phyloP scores from a whole-genome alignment of 139 green algal genomes.

The Asterochloris erici region DNA sequence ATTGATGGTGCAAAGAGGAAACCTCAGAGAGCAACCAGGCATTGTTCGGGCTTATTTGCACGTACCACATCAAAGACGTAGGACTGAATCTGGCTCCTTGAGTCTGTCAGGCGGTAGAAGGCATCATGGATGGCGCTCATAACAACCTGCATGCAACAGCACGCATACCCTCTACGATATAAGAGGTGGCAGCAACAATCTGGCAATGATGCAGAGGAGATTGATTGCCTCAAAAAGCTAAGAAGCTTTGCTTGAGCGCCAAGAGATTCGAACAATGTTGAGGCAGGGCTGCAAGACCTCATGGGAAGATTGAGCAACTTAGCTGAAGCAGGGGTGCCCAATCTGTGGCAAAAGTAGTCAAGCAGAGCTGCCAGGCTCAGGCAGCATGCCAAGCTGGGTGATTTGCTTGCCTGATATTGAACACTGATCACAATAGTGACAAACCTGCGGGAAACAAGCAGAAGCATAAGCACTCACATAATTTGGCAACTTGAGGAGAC shows the following conservation, averaged over 20 bases:
- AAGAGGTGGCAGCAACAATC: not conserved
- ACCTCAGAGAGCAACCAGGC: constrained; percentile 37
- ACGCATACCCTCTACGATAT: not conserved
- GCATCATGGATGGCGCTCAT: constrained; percentile 64
- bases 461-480: constrained; percentile 14
- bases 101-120: constrained; percentile 80
- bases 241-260: not conserved
- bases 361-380: not conserved
- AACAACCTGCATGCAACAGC: constrained; percentile 26
- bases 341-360: no score
- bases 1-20: not conserved
- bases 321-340: no score
- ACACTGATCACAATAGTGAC: constrained; percentile 73
- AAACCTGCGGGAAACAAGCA: constrained; percentile 28
- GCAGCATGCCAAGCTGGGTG: not conserved
- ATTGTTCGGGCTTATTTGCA: constrained; percentile 59
- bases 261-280: not conserved
- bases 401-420: constrained; percentile 64
- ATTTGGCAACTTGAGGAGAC: constrained; percentile 8
- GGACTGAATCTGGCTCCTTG: constrained; percentile 23
- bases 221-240: not conserved
- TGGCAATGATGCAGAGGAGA: no score
- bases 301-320: not conserved
- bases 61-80: constrained; percentile 62
- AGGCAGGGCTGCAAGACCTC: not conserved